A percentile compares a stretch with the other conserved stretches of the same genome.
These are phyloP conservation scores for Wickerhamomyces queroliae DNA, from an alignment of 805 yeast genomes.

Conservation along the genomic window DNA sequence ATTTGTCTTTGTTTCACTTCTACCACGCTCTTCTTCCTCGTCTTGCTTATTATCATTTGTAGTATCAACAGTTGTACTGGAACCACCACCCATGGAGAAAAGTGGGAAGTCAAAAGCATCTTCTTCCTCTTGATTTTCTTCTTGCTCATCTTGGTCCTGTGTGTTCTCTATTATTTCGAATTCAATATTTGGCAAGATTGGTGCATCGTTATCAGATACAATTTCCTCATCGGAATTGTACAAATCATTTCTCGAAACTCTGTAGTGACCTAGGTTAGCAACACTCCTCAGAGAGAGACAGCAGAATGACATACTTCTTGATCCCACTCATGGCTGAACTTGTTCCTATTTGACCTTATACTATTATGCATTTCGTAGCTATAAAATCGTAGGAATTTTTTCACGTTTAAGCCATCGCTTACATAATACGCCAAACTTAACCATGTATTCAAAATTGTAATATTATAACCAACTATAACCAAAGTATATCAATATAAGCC, in stretches of 20 bases:
- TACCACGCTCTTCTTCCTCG: conserved; percentile 10
- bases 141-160: conserved; percentile 2
- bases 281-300: too few species aligned
- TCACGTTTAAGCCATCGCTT: too few species aligned
- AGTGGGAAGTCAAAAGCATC: conserved; percentile 24
- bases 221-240: conserved; percentile 10
- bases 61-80: neutral
- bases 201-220: conserved; percentile 7
- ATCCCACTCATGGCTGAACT: conserved; percentile 4
- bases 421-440: too few species aligned
- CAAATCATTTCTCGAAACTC: conserved; percentile 19
- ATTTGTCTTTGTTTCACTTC: conserved; percentile 5
- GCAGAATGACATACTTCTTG: conserved; percentile 4
- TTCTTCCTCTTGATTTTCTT: conserved; percentile 3
- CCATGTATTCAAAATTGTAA: too few species aligned
- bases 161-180: conserved; percentile 20
- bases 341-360: neutral
- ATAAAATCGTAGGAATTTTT: too few species aligned
- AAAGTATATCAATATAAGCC: too few species aligned
- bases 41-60: conserved; percentile 1
- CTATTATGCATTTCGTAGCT: too few species aligned
- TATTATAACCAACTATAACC: too few species aligned
- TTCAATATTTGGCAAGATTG: conserved; percentile 19
- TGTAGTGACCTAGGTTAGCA: neutral
- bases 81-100: conserved; percentile 22